phyloP scores from a whole-genome alignment of 768 basidiomycete genomes.

The Leccinum subtestaceum region DNA sequence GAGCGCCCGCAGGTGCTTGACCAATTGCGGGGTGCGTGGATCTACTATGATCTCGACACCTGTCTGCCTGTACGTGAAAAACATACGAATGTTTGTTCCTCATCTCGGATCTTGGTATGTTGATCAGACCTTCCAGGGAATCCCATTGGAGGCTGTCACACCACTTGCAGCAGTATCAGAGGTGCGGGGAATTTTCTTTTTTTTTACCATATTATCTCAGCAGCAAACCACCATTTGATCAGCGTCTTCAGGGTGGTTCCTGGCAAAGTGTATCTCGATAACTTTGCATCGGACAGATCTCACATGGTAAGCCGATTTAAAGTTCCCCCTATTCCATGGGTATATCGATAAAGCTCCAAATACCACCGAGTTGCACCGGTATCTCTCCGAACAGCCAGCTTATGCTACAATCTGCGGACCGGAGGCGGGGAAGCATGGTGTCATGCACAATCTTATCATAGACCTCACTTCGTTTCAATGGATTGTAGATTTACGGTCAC shows the following conservation, averaged over 20 bases:
- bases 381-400: conserved; percentile 45
- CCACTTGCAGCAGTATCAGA: conserved; percentile 37
- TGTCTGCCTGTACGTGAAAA: conserved; percentile 39
- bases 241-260: conserved; percentile 65
- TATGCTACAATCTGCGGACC: conserved; percentile 51
- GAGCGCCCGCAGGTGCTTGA: conserved; percentile 20
- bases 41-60: conserved; percentile 74
- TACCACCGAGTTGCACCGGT: conserved; percentile 24
- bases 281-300: conserved; percentile 73
- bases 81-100: neutral
- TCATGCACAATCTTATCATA: conserved; percentile 54
- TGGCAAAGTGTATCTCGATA: conserved; percentile 46
- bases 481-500: conserved; percentile 28
- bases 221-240: conserved; percentile 7
- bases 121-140: conserved; percentile 32
- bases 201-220: conserved; percentile 5
- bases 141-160: conserved; percentile 32
- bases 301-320: conserved; percentile 55
- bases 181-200: conserved; percentile 33
- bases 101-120: conserved; percentile 38
- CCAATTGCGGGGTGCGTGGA: conserved; percentile 40
- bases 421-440: conserved; percentile 36
- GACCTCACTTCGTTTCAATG: conserved; percentile 50
- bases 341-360: conserved; percentile 1
- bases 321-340: conserved; percentile 12